Evolutionary conservation across 192 early-diverging fungal species (phyloP), one percentile per base, ranked within the genome.

Genomic region (Backusella sp.): DNA sequence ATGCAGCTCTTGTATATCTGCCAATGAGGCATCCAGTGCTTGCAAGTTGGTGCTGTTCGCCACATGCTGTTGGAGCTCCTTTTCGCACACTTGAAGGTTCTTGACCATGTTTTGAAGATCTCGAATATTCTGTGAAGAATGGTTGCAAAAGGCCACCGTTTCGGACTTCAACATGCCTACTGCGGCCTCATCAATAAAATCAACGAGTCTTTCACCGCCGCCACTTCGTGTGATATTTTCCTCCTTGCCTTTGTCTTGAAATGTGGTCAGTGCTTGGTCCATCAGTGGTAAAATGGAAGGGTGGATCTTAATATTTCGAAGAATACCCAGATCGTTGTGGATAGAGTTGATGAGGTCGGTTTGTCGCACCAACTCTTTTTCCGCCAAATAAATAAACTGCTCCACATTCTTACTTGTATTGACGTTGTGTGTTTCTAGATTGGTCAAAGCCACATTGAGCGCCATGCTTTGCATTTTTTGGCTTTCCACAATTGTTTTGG

Each of bases 381-480:
- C 80, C 0, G 88, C 82, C 30, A 79, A 70, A 1, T 39, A 37
- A 12, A 84, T 76, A 76, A 89, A 85, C 19, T 52, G 78, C 67
- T 87, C 74, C 44, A 80, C 78, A n/a, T 73, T 78, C 36, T 89
- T 46, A 2, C 30, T 68, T 11, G 65, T 76, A 6, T 74, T 78
- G 75, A 68, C 77, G 39, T 77, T 83, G 59, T 89, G 86, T 5
- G 85, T 73, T 34, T 86, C 82, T 17, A 89, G 62, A 79, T 88
- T 89, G 8, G 83, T 82, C 1, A 87, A 32, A 4, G 86, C 88
- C 7, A 86, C 88, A 35, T 82, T 79, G 34, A 89, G 68, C 15
- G 88, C 88, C 78, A 85, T 83, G 34, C 75, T 73, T 65, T 89
- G 88, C 3, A 80, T 70, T 49, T 82, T 80, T 41, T 88, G 84